Evolutionary conservation across 1,284 basidiomycete species (phyloP).

Genomic region (Ustilago crameri): DNA sequence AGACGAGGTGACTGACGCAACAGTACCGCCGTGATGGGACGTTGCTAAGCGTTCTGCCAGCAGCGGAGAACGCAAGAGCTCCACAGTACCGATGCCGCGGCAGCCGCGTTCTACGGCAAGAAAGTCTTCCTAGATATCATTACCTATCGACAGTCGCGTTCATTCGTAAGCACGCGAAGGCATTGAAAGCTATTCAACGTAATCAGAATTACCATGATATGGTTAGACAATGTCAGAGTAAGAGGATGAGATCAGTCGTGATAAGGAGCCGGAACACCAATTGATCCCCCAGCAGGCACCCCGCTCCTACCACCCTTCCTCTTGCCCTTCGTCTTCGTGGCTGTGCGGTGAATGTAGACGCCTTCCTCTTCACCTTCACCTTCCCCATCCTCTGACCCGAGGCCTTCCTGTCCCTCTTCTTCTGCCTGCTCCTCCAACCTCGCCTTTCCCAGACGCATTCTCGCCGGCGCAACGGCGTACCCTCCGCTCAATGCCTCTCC

Average conservation of each 20-base stretch:
- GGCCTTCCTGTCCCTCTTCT: slow-evolving; percentile 10
- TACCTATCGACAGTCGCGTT: too few species aligned
- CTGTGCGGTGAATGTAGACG: slow-evolving; percentile 52
- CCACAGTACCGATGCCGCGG: too few species aligned
- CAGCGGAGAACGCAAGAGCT: too few species aligned
- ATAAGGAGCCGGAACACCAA: slow-evolving; percentile 5
- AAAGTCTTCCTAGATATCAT: too few species aligned
- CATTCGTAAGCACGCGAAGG: too few species aligned
- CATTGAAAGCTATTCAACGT: not conserved
- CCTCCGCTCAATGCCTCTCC: slow-evolving; percentile 41
- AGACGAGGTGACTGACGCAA: too few species aligned
- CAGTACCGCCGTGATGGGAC: too few species aligned
- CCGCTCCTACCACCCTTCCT: slow-evolving; percentile 8
- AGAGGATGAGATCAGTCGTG: slow-evolving; percentile 18
- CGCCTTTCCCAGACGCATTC: slow-evolving; percentile 1
- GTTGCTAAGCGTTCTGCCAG: too few species aligned
- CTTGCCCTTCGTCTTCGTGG: not conserved
- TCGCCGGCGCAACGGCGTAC: slow-evolving; percentile 29
- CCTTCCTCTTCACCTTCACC: slow-evolving; percentile 41
- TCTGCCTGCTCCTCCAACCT: slow-evolving; percentile 15
- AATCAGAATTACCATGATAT: not conserved
- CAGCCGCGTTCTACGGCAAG: too few species aligned
- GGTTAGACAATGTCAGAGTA: too few species aligned
- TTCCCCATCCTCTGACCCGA: slow-evolving; percentile 14
- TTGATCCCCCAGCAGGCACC: slow-evolving; percentile 1